These are phyloP conservation scores for Conringia planisiliqua DNA, from an alignment of 345 rosid genomes.

Conservation along the genomic window DNA sequence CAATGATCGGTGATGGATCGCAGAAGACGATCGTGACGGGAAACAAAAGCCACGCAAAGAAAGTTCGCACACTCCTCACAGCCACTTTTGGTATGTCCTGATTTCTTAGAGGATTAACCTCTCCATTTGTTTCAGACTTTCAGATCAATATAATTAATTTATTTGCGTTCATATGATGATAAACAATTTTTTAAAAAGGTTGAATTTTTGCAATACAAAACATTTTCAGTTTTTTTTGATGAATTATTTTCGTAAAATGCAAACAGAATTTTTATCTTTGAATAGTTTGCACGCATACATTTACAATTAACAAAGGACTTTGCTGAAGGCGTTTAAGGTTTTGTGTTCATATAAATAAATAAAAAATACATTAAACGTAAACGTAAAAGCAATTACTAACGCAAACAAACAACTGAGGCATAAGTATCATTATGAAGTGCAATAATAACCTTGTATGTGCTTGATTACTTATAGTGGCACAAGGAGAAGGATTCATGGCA, in stretches of 20 bases:
- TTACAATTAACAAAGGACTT: too few species aligned
- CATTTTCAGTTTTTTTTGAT: neutral
- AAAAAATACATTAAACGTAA: too few species aligned
- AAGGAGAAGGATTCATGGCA: slow-evolving; percentile 65
- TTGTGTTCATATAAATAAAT: too few species aligned
- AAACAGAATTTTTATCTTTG: neutral
- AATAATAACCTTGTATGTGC: neutral
- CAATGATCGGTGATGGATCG: slow-evolving; percentile 82
- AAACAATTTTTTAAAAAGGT: too few species aligned
- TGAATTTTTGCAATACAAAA: neutral
- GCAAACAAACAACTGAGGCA: neutral
- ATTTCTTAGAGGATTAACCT: neutral
- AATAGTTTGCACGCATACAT: too few species aligned
- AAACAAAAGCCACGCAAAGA: slow-evolving; percentile 51
- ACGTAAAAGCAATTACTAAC: neutral
- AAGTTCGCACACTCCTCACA: slow-evolving; percentile 55
- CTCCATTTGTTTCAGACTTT: too few species aligned
- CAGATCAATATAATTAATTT: too few species aligned
- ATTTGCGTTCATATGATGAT: neutral
- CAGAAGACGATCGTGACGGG: slow-evolving; percentile 70
- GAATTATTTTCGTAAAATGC: neutral
- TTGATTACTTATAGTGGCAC: slow-evolving; percentile 43
- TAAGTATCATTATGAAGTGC: neutral
- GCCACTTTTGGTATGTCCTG: slow-evolving; percentile 61
- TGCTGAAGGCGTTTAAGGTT: too few species aligned